Base-by-base conservation (phyloP, 2,329 filamentous ascomycete genomes). In the Scorias spongiosa region DNA sequence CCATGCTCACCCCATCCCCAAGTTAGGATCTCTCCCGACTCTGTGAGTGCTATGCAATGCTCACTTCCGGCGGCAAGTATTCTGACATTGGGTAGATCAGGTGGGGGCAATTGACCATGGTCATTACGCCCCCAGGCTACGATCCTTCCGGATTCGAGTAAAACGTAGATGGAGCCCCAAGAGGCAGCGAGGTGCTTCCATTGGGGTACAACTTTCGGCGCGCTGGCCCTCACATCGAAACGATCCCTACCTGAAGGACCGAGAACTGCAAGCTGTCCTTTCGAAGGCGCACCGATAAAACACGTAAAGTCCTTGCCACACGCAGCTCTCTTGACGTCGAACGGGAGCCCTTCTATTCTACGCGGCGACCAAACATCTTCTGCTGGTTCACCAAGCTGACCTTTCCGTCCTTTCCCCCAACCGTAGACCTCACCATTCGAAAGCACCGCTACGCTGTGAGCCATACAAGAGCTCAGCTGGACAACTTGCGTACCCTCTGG, bases 1-100 rank as follows among this genome's bases (percentile, higher is more conserved):
- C 91, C 91, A 64, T 98, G 91, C 63, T 96, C 89, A 2, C 87
- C 88, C 91, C 91, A 98, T 15, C 91, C 91, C 86, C 89, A 96
- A 1, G 84, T 76, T 41, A 93, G 64, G 1, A 94, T 76, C 42
- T 80, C 74, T 1, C 76, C 76, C 48, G 50, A 42, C 15, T 72
- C 68, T 9, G 82, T 78, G 20, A 89, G 63, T 8, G 78, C 84
- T 49, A 96, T 63, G n/a, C 76, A 78, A 62, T 98, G 91, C 62
- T 96, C 91, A 57, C 89, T 95, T 0, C 91, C 91, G 39, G 83
- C 75, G 2, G 84, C 82, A n/a, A 96, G 72, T 18, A 69, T 67
- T 9, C 66, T 63, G 2, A 87, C 56, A 1, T 58, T 56, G 0
- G 80, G 79, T 1, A 93, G 59, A 18, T 67, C 66, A 1, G 63